These are phyloP conservation scores for Cryptococcus wingfieldii DNA, from an alignment of 1,284 basidiomycete genomes.

Conservation along the genomic window DNA sequence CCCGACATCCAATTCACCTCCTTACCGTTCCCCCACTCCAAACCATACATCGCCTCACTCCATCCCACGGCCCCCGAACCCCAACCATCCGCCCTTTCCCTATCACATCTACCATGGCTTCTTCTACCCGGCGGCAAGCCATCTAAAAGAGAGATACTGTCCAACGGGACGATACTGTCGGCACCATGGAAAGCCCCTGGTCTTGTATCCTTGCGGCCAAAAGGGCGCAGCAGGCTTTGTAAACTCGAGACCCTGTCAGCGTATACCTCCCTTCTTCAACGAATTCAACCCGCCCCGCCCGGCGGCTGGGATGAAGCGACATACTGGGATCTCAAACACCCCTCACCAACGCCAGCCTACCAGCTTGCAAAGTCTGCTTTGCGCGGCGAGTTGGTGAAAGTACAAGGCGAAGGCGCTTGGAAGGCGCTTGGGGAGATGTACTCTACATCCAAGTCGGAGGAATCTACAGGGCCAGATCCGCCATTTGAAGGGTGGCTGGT, in stretches of 20 bases:
- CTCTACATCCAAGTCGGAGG: background rate
- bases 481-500: slow-evolving; percentile 63
- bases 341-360: slow-evolving; percentile 42
- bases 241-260: slow-evolving; percentile 52
- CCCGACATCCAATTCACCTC: slow-evolving; percentile 60
- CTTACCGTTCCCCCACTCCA: slow-evolving; percentile 60
- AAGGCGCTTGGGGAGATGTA: slow-evolving; percentile 3
- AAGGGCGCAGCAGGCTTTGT: slow-evolving; percentile 27
- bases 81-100: slow-evolving; percentile 16
- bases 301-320: slow-evolving; percentile 19
- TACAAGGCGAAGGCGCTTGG: background rate
- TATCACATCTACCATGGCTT: slow-evolving; percentile 40
- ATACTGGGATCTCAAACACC: slow-evolving; percentile 50
- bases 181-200: slow-evolving; percentile 37
- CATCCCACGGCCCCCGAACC: slow-evolving; percentile 10
- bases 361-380: slow-evolving; percentile 54
- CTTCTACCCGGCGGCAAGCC: slow-evolving; percentile 60
- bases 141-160: slow-evolving; percentile 20
- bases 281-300: background rate
- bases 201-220: slow-evolving; percentile 17
- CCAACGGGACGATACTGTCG: slow-evolving; percentile 14
- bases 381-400: slow-evolving; percentile 41
- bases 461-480: slow-evolving; percentile 2
- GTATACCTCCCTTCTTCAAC: slow-evolving; percentile 30
- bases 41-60: slow-evolving; percentile 38